phyloP scores from a whole-genome alignment of 768 basidiomycete species.

The Clitopilus hobsonii region DNA sequence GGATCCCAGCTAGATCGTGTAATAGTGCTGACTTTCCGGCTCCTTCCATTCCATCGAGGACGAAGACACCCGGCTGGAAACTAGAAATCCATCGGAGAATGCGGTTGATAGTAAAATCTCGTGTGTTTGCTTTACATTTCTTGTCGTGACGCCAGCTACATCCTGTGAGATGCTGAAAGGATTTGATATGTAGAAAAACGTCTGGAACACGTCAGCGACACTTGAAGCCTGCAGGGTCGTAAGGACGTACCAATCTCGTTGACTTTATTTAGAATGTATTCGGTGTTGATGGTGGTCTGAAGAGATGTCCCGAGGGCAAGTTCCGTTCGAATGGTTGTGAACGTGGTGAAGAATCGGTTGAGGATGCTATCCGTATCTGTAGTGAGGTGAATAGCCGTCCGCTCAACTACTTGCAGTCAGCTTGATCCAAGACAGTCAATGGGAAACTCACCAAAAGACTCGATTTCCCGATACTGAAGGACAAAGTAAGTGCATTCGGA shows the following conservation, averaged over 20 bases:
- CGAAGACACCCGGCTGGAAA: background rate
- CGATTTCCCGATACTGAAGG: too few species aligned
- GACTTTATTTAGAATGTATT: background rate
- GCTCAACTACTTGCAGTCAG: too few species aligned
- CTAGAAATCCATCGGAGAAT: background rate
- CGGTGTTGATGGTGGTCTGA: background rate
- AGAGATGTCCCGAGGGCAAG: background rate
- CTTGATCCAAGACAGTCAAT: too few species aligned
- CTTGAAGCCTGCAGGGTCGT: conserved; percentile 14
- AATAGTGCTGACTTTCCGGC: conserved; percentile 76
- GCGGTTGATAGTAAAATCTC: conserved; percentile 64
- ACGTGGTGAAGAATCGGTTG: too few species aligned
- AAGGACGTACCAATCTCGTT: background rate
- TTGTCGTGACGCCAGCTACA: background rate
- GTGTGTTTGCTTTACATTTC: conserved; percentile 5
- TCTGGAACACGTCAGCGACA: conserved; percentile 28
- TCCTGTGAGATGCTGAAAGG: background rate
- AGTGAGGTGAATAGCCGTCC: too few species aligned
- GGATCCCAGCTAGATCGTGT: conserved; percentile 66
- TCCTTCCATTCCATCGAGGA: conserved; percentile 64
- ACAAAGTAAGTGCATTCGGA: too few species aligned
- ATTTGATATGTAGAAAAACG: too few species aligned
- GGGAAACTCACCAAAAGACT: too few species aligned
- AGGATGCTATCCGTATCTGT: too few species aligned
- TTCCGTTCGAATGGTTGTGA: background rate